These are phyloP conservation scores for Phoma sp. DNA, from an alignment of 2,329 filamentous ascomycete species.

Conservation along the genomic window DNA sequence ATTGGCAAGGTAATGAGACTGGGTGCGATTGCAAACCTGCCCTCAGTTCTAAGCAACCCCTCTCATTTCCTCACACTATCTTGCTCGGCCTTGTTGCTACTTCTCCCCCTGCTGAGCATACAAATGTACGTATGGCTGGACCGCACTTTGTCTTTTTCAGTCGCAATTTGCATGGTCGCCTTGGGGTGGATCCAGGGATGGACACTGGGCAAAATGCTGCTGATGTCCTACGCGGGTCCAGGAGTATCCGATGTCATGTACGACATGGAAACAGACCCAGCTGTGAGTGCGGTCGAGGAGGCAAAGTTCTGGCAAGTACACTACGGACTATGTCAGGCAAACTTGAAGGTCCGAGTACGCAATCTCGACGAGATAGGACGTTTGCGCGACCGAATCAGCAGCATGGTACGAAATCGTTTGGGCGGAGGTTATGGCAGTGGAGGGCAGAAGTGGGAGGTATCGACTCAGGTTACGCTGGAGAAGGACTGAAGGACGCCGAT, in stretches of 20 bases:
- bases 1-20: constrained; percentile 93
- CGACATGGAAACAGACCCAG: constrained; percentile 83
- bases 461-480: constrained; percentile 75
- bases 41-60: constrained; percentile 89
- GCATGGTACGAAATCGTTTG: constrained; percentile 82
- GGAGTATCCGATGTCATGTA: constrained; percentile 77
- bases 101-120: constrained; percentile 82
- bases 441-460: constrained; percentile 90
- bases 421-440: constrained; percentile 87
- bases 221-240: constrained; percentile 81
- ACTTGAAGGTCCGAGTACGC: constrained; percentile 78
- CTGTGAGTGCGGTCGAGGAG: constrained; percentile 80
- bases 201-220: constrained; percentile 88
- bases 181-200: constrained; percentile 84
- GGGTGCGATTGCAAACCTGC: constrained; percentile 79
- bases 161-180: constrained; percentile 87
- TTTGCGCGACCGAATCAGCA: constrained; percentile 77
- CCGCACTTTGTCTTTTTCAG: constrained; percentile 78
- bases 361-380: constrained; percentile 71
- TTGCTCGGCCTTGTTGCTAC: constrained; percentile 79
- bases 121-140: constrained; percentile 86
- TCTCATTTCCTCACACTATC: constrained; percentile 93
- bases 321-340: constrained; percentile 95
- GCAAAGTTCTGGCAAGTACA: constrained; percentile 99
- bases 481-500: constrained; percentile 44